Conservation (phyloP, 768 basidiomycete genomes). For the Candolleomyces aberdarensis region DNA sequence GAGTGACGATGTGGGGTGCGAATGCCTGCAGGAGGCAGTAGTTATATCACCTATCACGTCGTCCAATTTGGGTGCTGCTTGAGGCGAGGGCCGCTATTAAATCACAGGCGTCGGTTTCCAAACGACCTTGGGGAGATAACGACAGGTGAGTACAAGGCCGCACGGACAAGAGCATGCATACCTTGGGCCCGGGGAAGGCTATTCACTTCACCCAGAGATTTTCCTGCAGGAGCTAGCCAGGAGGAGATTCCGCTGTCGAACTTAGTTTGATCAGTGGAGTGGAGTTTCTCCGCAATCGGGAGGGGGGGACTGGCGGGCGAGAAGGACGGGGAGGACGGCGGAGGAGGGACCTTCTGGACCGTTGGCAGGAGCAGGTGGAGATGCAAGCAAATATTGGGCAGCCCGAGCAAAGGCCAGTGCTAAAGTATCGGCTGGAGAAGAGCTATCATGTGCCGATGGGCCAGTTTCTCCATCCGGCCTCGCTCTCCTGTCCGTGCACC, state of each 20-base stretch:
- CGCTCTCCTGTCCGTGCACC: not conserved
- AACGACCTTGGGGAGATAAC: not conserved
- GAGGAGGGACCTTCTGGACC: not conserved
- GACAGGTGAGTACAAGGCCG: not conserved
- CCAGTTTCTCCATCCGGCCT: conserved; percentile 8
- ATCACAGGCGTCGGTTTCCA: not conserved
- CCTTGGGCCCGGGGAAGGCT: not conserved
- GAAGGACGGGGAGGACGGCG: not conserved
- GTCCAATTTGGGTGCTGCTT: not conserved
- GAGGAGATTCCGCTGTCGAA: not conserved
- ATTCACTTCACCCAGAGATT: conserved; percentile 1
- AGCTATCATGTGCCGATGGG: conserved; percentile 3
- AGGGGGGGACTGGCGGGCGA: not conserved
- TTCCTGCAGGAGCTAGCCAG: not conserved
- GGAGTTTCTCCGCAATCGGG: too few relatives aligned
- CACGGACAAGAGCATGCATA: not conserved
- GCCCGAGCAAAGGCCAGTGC: not conserved
- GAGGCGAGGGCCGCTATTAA: not conserved
- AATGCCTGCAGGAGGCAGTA: not conserved
- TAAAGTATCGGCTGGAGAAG: not conserved
- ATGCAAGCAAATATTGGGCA: not conserved
- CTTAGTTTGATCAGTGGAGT: too few relatives aligned
- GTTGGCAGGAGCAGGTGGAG: not conserved
- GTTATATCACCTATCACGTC: not conserved
- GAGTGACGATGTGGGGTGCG: not conserved